Conservation (phyloP, 2,329 filamentous ascomycete species). For the Graphilbum sp. region DNA sequence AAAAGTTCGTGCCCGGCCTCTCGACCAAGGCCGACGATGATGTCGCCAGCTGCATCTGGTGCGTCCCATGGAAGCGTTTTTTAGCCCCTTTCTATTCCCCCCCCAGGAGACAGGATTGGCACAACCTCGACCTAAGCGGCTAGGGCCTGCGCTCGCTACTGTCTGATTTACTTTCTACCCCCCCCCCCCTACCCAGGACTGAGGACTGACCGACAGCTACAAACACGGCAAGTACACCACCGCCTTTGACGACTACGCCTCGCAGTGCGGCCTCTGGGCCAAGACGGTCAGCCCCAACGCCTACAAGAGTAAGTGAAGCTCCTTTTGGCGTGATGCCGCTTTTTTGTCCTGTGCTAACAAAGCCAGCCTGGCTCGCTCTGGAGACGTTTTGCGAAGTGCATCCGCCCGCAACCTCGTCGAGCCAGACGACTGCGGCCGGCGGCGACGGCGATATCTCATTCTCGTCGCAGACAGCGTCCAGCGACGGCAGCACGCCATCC, state of each 20-base stretch:
- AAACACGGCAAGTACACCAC: slow-evolving; percentile 10
- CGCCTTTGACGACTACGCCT: slow-evolving; percentile 11
- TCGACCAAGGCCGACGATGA: slow-evolving; percentile 4
- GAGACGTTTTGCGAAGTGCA: slow-evolving; percentile 9
- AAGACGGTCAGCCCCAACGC: slow-evolving; percentile 7
- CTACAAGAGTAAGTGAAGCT: slow-evolving; percentile 7
- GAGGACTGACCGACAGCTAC: no score
- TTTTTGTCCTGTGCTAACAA: background rate
- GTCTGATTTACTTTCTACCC: no score
- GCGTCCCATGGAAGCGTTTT: background rate
- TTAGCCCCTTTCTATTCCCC: background rate
- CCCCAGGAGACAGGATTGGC: no score
- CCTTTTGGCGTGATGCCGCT: no score
- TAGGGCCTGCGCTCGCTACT: no score
- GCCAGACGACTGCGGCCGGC: background rate
- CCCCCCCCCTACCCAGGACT: no score
- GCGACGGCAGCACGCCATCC: background rate
- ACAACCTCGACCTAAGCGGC: no score
- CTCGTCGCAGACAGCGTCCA: background rate
- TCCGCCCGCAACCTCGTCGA: background rate
- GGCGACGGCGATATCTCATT: background rate
- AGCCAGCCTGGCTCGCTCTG: slow-evolving; percentile 5
- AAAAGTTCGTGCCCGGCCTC: slow-evolving; percentile 3
- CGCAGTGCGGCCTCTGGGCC: slow-evolving; percentile 10
- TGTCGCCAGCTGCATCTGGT: slow-evolving; percentile 13